These are phyloP conservation scores for Piper betle DNA, from an alignment of 164 flowering plant species.

Conservation along the genomic window DNA sequence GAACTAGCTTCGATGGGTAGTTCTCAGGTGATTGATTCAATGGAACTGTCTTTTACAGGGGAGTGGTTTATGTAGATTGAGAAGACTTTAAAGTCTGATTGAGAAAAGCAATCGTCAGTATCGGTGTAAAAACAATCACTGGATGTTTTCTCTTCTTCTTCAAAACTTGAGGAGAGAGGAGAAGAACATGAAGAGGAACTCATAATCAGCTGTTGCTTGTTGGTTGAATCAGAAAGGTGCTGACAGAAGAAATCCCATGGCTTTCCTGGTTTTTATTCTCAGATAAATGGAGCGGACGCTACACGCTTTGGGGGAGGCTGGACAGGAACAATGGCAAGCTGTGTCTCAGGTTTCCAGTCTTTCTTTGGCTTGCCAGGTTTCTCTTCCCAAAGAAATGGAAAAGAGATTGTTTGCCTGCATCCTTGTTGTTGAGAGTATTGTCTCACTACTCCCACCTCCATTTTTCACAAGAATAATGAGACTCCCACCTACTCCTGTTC, in stretches of 20 bases:
- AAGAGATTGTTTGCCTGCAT: conserved; percentile 11
- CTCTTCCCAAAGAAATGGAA: conserved; percentile 82
- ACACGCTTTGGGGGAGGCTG: conserved; percentile 30
- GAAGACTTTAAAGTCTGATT: conserved; percentile 26
- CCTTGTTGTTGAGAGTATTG: not conserved
- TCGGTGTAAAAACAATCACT: conserved; percentile 3
- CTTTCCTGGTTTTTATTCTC: conserved; percentile 79
- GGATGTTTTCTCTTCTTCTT: conserved; percentile 9
- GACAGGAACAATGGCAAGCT: not conserved
- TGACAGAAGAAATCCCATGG: conserved; percentile 26
- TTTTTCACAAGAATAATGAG: conserved; percentile 3
- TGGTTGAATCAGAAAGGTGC: conserved; percentile 3
- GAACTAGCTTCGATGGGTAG: not conserved
- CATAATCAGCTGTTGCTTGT: not conserved
- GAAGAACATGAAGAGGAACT: not conserved
- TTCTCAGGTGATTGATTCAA: conserved; percentile 7
- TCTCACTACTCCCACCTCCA: conserved; percentile 21
- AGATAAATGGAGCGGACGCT: conserved; percentile 56
- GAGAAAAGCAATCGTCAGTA: conserved; percentile 6
- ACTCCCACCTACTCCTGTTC: not conserved
- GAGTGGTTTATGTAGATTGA: conserved; percentile 17
- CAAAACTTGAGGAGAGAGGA: not conserved
- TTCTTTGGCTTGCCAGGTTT: conserved; percentile 70
- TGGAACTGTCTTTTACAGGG: conserved; percentile 29
- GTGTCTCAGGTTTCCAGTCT: conserved; percentile 40